Evolutionary conservation across 2,329 filamentous ascomycete species (phyloP), one percentile per base, ranked within the genome.

Genomic region (Penicillium sp.): DNA sequence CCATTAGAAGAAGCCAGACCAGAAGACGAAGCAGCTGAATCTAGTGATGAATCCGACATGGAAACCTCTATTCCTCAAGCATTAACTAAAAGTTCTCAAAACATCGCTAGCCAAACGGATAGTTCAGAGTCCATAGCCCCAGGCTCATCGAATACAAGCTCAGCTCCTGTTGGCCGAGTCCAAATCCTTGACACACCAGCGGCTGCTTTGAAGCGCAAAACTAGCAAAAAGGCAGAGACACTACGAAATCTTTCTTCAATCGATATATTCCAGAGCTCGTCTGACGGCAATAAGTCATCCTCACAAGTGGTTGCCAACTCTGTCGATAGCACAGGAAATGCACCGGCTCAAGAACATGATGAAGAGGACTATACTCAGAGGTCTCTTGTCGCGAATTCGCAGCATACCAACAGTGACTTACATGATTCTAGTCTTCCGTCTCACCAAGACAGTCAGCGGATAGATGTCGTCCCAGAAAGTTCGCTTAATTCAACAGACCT

Each of bases 241-340:
- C 6, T 28, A 20, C 6, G 8, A 5, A 38, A 26, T 21, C 50
- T 51, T 26, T 35, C 38, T 6, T 24, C 24, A 52, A 7, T 20
- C 11, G 24, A 23, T 8, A 28, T 56, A 21, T 24, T 45, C n/a
- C 58, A 60, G 11, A 54, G 52, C 42, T 67, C 65, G 6, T 64
- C 65, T 30, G 59, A 62, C 18, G 60, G 54, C 24, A 60, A 60
- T 30, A 69, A 69, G 52, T 65, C 60, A 7, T 73, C 69, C 1
- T 72, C 70, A 18, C 66, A 71, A 50, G 64, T 66, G 28, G 64
- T 74, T 30, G 52, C 65, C 24, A 69, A 71, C 49, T 73, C 71
- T 5, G 69, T 71, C 55, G 62, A 60, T 9, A 68, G 61, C 38
- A 60, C 64, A 54, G 65, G 43, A 20, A 50, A 43, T 33, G 38